These are phyloP conservation scores for Tylopilus intermedius DNA, from an alignment of 768 basidiomycete genomes.

Conservation along the genomic window DNA sequence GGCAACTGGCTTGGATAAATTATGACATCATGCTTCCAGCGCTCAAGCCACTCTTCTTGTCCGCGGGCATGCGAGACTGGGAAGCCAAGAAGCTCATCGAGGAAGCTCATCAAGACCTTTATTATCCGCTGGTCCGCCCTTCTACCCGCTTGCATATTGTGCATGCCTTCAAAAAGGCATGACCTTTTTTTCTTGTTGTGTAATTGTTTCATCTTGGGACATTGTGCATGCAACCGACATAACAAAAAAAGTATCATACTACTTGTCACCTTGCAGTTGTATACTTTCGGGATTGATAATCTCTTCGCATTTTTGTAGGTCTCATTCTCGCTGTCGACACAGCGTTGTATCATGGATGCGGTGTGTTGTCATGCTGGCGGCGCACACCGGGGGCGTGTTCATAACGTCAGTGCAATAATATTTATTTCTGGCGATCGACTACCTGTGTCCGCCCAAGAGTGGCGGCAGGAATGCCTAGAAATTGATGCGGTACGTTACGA, in stretches of 20 bases:
- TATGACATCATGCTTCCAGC: conserved; percentile 63
- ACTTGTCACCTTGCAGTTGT: conserved; percentile 8
- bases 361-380: background rate
- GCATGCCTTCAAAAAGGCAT: conserved; percentile 41
- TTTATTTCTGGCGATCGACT: conserved; percentile 7
- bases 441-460: background rate
- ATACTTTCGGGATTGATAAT: conserved; percentile 67
- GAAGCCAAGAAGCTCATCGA: conserved; percentile 53
- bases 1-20: conserved; percentile 71
- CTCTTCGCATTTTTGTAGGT: conserved; percentile 67
- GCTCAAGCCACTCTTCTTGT: conserved; percentile 54
- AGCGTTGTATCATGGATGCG: conserved; percentile 2
- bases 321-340: conserved; percentile 2
- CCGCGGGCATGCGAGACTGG: conserved; percentile 47
- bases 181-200: background rate
- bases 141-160: conserved; percentile 56
- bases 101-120: conserved; percentile 62
- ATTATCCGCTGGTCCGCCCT: conserved; percentile 49
- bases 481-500: conserved; percentile 11
- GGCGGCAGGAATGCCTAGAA: background rate
- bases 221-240: conserved; percentile 12
- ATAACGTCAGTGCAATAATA: conserved; percentile 13
- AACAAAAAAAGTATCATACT: conserved; percentile 26
- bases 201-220: conserved; percentile 15
- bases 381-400: conserved; percentile 2